Evolutionary conservation across 345 rosid species (phyloP), one percentile per base, ranked within the genome.

Genomic region (Eucalyptus tenuipes): DNA sequence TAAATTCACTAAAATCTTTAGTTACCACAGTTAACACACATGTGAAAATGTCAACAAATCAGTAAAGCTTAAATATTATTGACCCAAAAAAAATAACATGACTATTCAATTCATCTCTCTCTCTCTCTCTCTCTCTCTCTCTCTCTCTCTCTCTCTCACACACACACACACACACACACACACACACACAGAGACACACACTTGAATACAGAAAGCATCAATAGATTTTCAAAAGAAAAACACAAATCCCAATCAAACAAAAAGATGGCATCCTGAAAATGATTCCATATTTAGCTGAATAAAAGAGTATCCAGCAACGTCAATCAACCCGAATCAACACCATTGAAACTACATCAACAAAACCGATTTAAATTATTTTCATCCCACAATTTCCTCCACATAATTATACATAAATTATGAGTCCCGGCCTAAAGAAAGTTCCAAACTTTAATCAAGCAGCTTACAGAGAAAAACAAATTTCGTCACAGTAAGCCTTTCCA

Each of bases 401-500:
- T 64, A 64, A 15, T 31, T 17, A 64, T 64, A 16, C 75, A 64
- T n/a, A n/a, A 33, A 64, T 29, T 64, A 64, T n/a, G 40, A 64
- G 75, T 64, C 40, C 37, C 5, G 3, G 29, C 87, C 40, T 27
- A 86, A 20, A 31, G 64, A 33, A 86, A 86, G 66, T 50, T 86
- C 87, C 42, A 52, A 86, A 17, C 87, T 57, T 52, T 49, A 52
- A 86, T 86, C 44, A 31, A 86, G 33, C 33, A 29, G 45, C 25
- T 47, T 40, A 45, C 17, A 20, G 45, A 20, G 57, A 49, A 86
- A 68, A 87, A 84, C 84, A 68, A 75, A 75, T 40, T 22, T 59
- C 48, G 57, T 27, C 88, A 96, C 99, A 91, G 96, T 95, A 87
- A 98, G 96, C 87, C 96, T 97, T 64, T 86, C 90, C 53, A 85